These are phyloP conservation scores for Calonectria pauciramosa DNA, from an alignment of 2,329 filamentous ascomycete species.

Conservation along the genomic window DNA sequence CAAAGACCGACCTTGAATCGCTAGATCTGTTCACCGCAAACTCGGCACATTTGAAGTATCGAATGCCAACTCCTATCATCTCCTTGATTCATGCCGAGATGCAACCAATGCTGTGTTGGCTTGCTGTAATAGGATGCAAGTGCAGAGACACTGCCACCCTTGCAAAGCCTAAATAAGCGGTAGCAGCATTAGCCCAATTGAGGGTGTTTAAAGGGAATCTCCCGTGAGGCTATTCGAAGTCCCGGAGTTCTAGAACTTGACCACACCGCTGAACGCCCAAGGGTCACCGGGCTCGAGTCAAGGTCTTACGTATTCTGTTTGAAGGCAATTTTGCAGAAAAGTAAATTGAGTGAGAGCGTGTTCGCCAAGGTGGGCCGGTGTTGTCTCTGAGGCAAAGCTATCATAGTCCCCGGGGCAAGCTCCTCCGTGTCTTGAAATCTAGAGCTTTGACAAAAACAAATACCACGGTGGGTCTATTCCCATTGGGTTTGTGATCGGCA, in stretches of 20 bases:
- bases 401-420: not conserved
- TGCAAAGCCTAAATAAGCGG: not conserved
- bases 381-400: not conserved
- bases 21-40: not conserved
- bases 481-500: not conserved
- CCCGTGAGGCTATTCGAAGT: not conserved
- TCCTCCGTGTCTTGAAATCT: not conserved
- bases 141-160: not conserved
- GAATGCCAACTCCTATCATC: not conserved
- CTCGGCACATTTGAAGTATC: not conserved
- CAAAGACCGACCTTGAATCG: not conserved
- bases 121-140: not conserved
- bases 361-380: not conserved
- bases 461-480: not conserved
- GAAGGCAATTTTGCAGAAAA: not conserved
- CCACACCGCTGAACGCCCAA: not conserved
- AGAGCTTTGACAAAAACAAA: not conserved
- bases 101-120: not conserved
- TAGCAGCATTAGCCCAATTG: not conserved
- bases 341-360: not conserved
- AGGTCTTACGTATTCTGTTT: not conserved
- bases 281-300: not conserved
- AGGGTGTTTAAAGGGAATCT: not conserved
- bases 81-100: not conserved
- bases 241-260: not conserved